phyloP scores from a whole-genome alignment of 306 rosid species.

The Carpinus viminea region DNA sequence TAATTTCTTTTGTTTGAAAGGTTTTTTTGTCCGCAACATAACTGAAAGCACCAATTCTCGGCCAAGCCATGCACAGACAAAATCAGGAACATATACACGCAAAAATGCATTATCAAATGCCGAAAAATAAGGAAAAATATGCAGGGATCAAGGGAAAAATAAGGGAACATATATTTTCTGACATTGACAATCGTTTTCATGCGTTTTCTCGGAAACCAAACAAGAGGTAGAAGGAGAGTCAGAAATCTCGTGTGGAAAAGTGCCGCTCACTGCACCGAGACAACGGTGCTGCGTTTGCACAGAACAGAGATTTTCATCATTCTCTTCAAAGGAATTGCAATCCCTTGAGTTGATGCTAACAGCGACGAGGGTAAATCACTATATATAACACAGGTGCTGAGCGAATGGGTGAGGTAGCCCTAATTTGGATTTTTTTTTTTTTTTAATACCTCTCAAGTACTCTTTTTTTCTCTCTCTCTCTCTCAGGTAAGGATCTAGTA shows the following conservation, averaged over 20 bases:
- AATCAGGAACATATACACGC: not conserved
- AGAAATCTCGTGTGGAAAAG: constrained; percentile 17
- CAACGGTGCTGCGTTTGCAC: constrained; percentile 6
- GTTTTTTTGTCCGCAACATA: not conserved
- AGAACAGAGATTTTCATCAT: constrained; percentile 11
- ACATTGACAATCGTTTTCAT: not conserved
- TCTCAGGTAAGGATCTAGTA: too few species aligned
- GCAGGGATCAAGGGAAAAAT: not conserved
- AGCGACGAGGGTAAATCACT: not conserved
- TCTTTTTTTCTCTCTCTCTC: too few species aligned
- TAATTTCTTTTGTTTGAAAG: not conserved
- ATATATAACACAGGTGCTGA: not conserved
- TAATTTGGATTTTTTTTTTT: not conserved
- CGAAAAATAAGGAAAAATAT: not conserved
- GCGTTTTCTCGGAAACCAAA: not conserved
- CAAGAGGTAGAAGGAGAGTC: not conserved
- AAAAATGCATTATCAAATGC: not conserved
- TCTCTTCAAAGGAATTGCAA: not conserved
- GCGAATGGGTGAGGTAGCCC: not conserved
- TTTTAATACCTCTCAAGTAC: too few species aligned
- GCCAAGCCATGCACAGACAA: not conserved
- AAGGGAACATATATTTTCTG: not conserved
- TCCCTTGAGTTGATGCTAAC: too few species aligned
- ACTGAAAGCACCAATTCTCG: not conserved
- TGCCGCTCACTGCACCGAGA: constrained; percentile 7